phyloP scores from a whole-genome alignment of 2,329 filamentous ascomycete genomes.

The Sporothrix luriei region DNA sequence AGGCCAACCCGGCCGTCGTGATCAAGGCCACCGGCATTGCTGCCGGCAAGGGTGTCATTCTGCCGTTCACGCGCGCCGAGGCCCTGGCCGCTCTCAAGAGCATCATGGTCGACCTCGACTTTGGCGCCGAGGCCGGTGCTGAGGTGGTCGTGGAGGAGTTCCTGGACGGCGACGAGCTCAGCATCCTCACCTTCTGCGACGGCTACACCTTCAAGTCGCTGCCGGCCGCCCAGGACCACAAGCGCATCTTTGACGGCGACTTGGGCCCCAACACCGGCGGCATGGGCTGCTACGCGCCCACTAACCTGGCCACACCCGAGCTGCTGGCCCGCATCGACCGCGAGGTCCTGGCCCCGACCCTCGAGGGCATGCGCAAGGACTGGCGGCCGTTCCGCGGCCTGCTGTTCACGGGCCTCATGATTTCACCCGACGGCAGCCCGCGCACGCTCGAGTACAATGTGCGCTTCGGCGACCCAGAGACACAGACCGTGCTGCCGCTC shows the following conservation, averaged over 20 bases:
- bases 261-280: conserved; percentile 91
- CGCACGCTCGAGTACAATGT: conserved; percentile 93
- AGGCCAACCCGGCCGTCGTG: conserved; percentile 74
- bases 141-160: conserved; percentile 97
- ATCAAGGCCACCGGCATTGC: conserved; percentile 91
- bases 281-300: conserved; percentile 97
- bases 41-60: conserved; percentile 93
- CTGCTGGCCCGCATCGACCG: conserved; percentile 77
- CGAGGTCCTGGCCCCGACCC: conserved; percentile 84
- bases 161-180: conserved; percentile 86
- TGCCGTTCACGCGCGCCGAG: conserved; percentile 79
- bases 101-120: conserved; percentile 88
- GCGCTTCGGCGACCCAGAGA: conserved; percentile 89
- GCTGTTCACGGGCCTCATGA: conserved; percentile 91
- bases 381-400: conserved; percentile 72
- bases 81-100: conserved; percentile 78
- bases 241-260: conserved; percentile 89
- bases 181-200: conserved; percentile 88
- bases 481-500: conserved; percentile 80
- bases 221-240: conserved; percentile 94
- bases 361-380: conserved; percentile 84
- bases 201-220: conserved; percentile 81
- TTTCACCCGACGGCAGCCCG: conserved; percentile 71
- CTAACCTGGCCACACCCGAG: conserved; percentile 72
- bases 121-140: conserved; percentile 75